These are phyloP conservation scores for Suillus clintonianus DNA, from an alignment of 768 basidiomycete genomes.

Conservation along the genomic window DNA sequence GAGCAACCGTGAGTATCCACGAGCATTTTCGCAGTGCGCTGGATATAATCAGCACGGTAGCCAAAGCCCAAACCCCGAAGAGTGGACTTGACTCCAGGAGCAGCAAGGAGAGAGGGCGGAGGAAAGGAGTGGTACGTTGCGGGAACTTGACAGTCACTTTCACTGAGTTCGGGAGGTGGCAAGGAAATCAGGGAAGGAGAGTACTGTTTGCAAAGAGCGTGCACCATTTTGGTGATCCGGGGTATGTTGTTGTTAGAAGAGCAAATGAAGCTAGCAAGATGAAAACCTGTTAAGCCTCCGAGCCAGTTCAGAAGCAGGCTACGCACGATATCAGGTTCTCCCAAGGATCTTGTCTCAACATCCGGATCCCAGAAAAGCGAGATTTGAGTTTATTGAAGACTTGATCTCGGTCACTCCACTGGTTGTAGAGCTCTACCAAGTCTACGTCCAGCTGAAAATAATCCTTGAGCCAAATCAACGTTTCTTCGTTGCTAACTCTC, in stretches of 20 bases:
- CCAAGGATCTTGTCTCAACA: conserved; percentile 93
- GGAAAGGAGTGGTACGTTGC: conserved; percentile 81
- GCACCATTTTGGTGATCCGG: conserved; percentile 93
- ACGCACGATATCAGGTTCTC: conserved; percentile 93
- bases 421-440: conserved; percentile 65
- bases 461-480: conserved; percentile 72
- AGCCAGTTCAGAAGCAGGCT: conserved; percentile 5
- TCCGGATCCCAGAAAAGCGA: conserved; percentile 79
- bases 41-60: conserved; percentile 90
- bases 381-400: conserved; percentile 68
- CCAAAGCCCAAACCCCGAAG: conserved; percentile 91
- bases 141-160: background rate
- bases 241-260: conserved; percentile 96
- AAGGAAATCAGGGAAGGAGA: conserved; percentile 67
- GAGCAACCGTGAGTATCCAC: conserved; percentile 50
- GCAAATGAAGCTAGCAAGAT: conserved; percentile 80
- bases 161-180: conserved; percentile 25
- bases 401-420: conserved; percentile 74
- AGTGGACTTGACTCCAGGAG: conserved; percentile 54
- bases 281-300: background rate
- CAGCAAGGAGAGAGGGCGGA: conserved; percentile 64
- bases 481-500: conserved; percentile 56
- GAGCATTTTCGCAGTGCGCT: conserved; percentile 79
- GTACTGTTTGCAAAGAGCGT: conserved; percentile 75
- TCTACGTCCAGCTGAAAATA: conserved; percentile 90